phyloP scores from a whole-genome alignment of 169 alveolate genomes.

The Eimeria maxima region DNA sequence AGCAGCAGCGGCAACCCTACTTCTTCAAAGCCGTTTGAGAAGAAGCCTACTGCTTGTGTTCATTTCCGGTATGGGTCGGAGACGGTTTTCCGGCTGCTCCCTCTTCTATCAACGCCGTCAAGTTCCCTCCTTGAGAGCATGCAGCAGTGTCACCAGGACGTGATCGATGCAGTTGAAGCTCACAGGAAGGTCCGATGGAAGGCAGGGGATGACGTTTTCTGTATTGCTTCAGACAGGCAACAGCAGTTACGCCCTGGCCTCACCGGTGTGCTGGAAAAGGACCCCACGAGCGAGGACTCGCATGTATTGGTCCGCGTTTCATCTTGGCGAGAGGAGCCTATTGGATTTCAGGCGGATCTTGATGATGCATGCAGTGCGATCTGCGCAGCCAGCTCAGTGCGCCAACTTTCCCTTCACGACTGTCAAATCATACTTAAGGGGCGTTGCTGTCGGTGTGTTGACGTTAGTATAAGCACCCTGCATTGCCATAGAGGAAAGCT shows the following conservation, averaged over 20 bases:
- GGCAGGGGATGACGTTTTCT: constrained; percentile 56
- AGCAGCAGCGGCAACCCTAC: constrained; percentile 14
- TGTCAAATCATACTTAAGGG: neutral
- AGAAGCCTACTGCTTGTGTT: constrained; percentile 31
- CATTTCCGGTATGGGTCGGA: constrained; percentile 48
- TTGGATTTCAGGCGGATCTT: neutral
- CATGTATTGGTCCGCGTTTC: constrained; percentile 43
- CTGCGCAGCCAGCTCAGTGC: constrained; percentile 34
- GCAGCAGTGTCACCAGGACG: constrained; percentile 59
- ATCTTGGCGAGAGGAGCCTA: constrained; percentile 16
- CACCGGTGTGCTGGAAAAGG: constrained; percentile 21
- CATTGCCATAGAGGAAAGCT: neutral
- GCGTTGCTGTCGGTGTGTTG: neutral
- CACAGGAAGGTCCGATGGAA: constrained; percentile 17
- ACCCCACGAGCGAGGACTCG: constrained; percentile 9
- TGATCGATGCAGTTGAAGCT: constrained; percentile 66
- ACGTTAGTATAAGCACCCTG: neutral
- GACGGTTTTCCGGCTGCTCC: constrained; percentile 72
- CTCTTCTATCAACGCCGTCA: constrained; percentile 56
- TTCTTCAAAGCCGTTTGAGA: neutral
- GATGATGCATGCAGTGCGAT: constrained; percentile 41
- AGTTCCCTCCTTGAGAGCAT: constrained; percentile 15
- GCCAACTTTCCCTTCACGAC: constrained; percentile 21
- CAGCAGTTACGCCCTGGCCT: constrained; percentile 19
- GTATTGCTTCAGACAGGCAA: neutral